These are phyloP conservation scores for Ogataea paraovalis DNA, from an alignment of 805 yeast genomes.

Conservation along the genomic window DNA sequence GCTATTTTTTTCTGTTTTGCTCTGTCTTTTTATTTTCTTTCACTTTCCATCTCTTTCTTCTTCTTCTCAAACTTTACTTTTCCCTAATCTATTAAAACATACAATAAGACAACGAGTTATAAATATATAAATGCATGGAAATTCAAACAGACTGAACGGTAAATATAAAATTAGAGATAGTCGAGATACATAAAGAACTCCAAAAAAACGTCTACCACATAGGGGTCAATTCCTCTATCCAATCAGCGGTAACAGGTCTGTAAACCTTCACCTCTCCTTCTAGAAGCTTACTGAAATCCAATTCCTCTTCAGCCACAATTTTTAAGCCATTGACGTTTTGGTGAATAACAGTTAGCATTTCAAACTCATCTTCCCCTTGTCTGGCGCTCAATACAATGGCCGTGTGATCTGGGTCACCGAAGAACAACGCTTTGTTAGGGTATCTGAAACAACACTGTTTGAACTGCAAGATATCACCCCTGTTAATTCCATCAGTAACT, in stretches of 20 bases:
- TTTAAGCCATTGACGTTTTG: conserved; percentile 46
- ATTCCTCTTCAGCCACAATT: conserved; percentile 37
- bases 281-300: conserved; percentile 34
- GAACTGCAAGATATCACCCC: conserved; percentile 58
- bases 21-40: neutral
- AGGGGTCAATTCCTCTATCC: conserved; percentile 36
- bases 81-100: neutral
- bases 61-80: neutral
- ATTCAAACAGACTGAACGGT: neutral
- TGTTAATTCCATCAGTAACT: conserved; percentile 39
- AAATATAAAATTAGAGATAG: neutral
- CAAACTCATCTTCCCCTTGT: conserved; percentile 23
- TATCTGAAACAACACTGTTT: conserved; percentile 37
- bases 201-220: conserved; percentile 12
- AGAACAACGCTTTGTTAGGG: conserved; percentile 32
- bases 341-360: conserved; percentile 37
- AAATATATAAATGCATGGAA: neutral
- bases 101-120: neutral
- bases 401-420: conserved; percentile 56
- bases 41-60: neutral
- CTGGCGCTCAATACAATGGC: conserved; percentile 33
- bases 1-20: neutral
- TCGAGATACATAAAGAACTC: neutral
- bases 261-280: conserved; percentile 43
- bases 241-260: conserved; percentile 44